phyloP scores from a whole-genome alignment of 352 stramenopile species.

The Globisporangium uncinulatum region DNA sequence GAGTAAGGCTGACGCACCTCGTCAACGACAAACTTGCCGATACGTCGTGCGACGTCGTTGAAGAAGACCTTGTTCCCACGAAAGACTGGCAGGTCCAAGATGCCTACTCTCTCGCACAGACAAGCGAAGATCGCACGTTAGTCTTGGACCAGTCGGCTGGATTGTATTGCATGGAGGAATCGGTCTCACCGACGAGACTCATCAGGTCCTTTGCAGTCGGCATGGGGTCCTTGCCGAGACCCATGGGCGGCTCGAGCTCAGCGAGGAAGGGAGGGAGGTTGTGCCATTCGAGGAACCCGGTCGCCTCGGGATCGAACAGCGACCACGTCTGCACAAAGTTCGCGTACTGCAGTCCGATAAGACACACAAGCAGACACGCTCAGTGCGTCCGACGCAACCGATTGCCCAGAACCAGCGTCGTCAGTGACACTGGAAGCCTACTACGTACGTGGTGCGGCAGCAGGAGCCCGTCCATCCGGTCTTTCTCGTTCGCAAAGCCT shows the following conservation, averaged over 20 bases:
- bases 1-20: slow-evolving; percentile 13
- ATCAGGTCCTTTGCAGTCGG: slow-evolving; percentile 37
- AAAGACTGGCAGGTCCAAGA: slow-evolving; percentile 52
- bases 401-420: not conserved
- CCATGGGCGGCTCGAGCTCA: slow-evolving; percentile 60
- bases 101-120: slow-evolving; percentile 12
- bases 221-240: slow-evolving; percentile 35
- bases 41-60: slow-evolving; percentile 46
- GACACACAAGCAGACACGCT: not conserved
- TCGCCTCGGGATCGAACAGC: slow-evolving; percentile 79
- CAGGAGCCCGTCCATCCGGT: slow-evolving; percentile 51
- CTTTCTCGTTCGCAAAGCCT: slow-evolving; percentile 78
- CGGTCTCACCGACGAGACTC: slow-evolving; percentile 34
- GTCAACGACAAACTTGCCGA: slow-evolving; percentile 58
- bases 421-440: not conserved
- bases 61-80: slow-evolving; percentile 62
- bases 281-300: slow-evolving; percentile 73
- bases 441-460: slow-evolving; percentile 46
- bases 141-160: not conserved
- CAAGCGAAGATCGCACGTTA: not conserved
- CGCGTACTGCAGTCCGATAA: slow-evolving; percentile 43
- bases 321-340: slow-evolving; percentile 74
- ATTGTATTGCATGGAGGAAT: not conserved
- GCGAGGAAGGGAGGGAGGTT: slow-evolving; percentile 56
- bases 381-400: not conserved